Base-by-base conservation (phyloP, 768 basidiomycete genomes). In the Xanthoconium stramineum region DNA sequence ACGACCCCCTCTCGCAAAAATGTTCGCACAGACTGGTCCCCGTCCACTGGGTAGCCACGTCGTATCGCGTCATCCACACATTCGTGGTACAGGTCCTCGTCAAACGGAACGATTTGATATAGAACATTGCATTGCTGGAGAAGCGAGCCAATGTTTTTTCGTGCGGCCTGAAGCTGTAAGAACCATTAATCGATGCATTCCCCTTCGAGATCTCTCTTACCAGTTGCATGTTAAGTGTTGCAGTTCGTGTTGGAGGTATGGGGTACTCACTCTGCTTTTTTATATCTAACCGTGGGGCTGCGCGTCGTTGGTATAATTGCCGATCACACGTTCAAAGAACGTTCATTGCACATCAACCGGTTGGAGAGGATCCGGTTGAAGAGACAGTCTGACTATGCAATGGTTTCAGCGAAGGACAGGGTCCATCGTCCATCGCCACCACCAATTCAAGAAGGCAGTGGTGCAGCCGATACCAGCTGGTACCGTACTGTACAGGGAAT, bases 1-100 rank as follows among this genome's bases (percentile, higher is more conserved):
- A 61, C 48, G 36, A 70, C 71, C 2, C 74, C 76, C 3, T 63
- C 58, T 9, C 66, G 65, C 37, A 76, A 63, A 47, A 65, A 74
- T 5, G 70, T 72, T n/a, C 47, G 55, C 19, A 73, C 52, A 24
- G 65, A 66, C 5, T 11, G 39, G 15, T 40, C 32, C 3, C 65
- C 62, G 10, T 68, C 61, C 40, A 71, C 37, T 1, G 66, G 61
- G 36, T 71, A 73, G 3, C 72, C 70, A 9, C 61, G 61, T 24
- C 50, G 54, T 6, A 12, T 52, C 1, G 69, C 66, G 11, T 67
- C 66, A 13, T 59, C 47, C 12, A 60, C 53, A 38, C 71, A 72
- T 3, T 65, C 58, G 3, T 61, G 52, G 42, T 63, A 68, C 14
- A 66, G 35, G 2, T 35, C 40, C 11, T 58, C 51, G 33, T 67